Conservation (phyloP, 2,329 filamentous ascomycete genomes). For the Coniochaeta hoffmannii region DNA sequence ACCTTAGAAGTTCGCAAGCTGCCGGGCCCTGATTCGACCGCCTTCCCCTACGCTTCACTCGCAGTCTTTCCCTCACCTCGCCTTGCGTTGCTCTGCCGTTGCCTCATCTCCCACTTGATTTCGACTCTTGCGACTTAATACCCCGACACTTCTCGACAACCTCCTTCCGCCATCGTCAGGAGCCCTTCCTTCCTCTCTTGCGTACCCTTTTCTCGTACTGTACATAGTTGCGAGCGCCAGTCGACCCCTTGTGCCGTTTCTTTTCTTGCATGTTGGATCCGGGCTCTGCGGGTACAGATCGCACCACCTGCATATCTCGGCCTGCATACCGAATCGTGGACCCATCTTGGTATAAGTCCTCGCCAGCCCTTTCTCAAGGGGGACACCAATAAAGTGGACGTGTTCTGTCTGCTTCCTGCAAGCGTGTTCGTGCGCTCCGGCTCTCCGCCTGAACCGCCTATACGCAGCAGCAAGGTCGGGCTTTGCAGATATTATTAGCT, state of each 20-base stretch:
- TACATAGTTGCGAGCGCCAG: not conserved
- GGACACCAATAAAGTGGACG: not conserved
- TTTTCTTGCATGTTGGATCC: not conserved
- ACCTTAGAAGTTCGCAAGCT: slow-evolving; percentile 1
- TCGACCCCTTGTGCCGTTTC: not conserved
- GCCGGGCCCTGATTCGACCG: not conserved
- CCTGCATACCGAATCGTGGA: not conserved
- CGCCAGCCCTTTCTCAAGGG: not conserved
- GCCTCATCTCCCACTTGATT: not conserved
- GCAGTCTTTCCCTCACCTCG: not conserved
- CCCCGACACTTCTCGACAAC: not conserved
- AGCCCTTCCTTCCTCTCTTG: not conserved
- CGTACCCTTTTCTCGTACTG: not conserved
- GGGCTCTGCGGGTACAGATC: not conserved
- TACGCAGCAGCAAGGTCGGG: not conserved
- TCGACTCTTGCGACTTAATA: not conserved
- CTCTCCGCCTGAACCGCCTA: not conserved
- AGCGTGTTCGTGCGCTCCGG: not conserved
- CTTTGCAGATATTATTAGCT: not conserved
- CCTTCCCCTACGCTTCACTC: not conserved
- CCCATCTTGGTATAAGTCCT: not conserved
- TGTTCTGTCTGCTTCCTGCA: not conserved
- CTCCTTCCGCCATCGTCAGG: not conserved
- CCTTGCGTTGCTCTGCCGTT: slow-evolving; percentile 1
- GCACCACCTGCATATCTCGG: not conserved